Base-by-base conservation (phyloP, 1,284 basidiomycete genomes). In the Apiotrichum brassicae region DNA sequence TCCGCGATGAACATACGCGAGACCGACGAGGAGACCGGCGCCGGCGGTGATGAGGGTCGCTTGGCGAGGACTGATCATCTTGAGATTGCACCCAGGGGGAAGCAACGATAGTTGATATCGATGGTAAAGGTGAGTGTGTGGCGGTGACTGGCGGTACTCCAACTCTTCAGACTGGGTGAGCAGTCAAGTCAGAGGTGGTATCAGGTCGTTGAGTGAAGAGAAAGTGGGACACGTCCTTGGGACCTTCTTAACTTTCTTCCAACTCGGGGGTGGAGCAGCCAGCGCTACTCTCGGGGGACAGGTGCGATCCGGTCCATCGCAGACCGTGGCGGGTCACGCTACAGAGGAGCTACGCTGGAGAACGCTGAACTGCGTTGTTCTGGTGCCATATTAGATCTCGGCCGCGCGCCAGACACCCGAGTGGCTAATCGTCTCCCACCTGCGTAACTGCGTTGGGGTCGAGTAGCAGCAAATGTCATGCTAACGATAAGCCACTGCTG, bases 41-140 rank as follows among this genome's bases (percentile, higher is more conserved):
- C 53, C 53, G 6, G 49, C 24, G 18, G 40, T 23, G 43, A 55
- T 36, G 33, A 49, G 39, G 3, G 46, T 35, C 16, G 40, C 43
- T 18, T 51, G 53, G 16, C 12, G 25, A 19, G 38, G 16, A 26
- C 19, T 25, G 22, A 46, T 34, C 42, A 49, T 46, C 12, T n/a
- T 36, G 51, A 22, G 12, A 12, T 3, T 18, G 23, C 24, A 6
- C 24, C 24, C 3, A 2, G 26, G 28, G 14, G 8, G 25, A 19
- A 14, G 18, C 8, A 32, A 28, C 7, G 40, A 42, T 26, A 30
- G 28, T 30, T 30, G 28, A 30, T 30, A 30, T 30, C 28, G n/a
- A n/a, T n/a, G n/a, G n/a, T n/a, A n/a, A 30, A 30, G 28, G 28
- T 14, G 28, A 30, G 28, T 30, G 7, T 14, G 28, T 8, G 7